phyloP scores from a whole-genome alignment of 2,329 filamentous ascomycete species.

The Fusarium sp. region DNA sequence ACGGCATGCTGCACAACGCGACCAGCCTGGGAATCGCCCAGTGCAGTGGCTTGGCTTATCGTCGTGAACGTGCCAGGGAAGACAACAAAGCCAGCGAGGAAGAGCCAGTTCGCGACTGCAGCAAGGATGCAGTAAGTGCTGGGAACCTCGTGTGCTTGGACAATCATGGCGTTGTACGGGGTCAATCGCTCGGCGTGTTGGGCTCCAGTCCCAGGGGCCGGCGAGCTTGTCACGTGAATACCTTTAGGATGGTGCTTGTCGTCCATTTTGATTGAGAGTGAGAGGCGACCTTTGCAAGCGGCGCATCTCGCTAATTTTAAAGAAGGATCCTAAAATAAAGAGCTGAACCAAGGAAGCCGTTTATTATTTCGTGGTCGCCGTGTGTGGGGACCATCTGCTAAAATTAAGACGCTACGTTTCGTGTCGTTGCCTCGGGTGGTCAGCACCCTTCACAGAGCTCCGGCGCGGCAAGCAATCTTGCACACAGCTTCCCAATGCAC shows the following conservation, averaged over 20 bases:
- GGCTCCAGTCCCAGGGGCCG: background rate
- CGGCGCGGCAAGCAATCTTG: background rate
- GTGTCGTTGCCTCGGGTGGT: background rate
- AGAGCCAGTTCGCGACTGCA: constrained; percentile 20
- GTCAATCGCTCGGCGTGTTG: background rate
- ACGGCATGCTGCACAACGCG: constrained; percentile 5
- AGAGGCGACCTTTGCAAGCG: background rate
- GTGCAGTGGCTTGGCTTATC: background rate
- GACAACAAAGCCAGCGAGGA: constrained; percentile 18
- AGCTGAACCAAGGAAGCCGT: background rate
- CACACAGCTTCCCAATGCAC: background rate
- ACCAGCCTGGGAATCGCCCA: constrained; percentile 10
- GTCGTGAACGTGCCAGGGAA: constrained; percentile 19
- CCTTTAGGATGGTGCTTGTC: background rate
- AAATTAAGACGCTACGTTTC: background rate
- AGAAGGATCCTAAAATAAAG: background rate
- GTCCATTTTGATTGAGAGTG: background rate
- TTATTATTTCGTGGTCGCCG: background rate
- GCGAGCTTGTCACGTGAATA: background rate
- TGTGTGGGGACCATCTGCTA: background rate
- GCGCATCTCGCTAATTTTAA: background rate
- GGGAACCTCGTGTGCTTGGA: constrained; percentile 13
- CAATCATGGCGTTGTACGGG: constrained; percentile 11
- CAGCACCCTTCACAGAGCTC: background rate
- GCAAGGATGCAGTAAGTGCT: background rate